phyloP scores from a whole-genome alignment of 176 grass and related monocot species.

The Eragrostis curvula region DNA sequence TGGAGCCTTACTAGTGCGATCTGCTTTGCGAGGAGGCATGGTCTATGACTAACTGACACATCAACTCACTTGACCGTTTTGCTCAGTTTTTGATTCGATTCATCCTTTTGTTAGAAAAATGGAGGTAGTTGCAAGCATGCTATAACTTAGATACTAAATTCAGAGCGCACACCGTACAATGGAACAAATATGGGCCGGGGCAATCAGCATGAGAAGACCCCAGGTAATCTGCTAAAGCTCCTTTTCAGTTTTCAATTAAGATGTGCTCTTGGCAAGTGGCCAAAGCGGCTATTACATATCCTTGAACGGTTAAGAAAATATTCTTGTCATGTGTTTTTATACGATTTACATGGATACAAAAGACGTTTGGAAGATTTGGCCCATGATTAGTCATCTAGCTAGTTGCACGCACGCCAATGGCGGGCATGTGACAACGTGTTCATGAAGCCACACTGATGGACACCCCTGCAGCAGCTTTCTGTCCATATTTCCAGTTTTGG shows the following conservation, averaged over 20 bases:
- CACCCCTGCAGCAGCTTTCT: constrained; percentile 12
- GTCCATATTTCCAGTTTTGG: constrained; percentile 29
- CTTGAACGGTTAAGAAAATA: constrained; percentile 55
- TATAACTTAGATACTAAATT: background rate
- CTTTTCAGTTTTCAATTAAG: constrained; percentile 26
- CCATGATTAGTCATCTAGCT: constrained; percentile 20
- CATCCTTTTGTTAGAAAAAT: background rate
- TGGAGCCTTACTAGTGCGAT: background rate
- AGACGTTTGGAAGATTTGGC: constrained; percentile 45
- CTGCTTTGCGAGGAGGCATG: background rate
- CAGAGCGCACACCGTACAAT: background rate
- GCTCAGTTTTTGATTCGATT: background rate
- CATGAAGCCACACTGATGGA: background rate
- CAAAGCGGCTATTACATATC: constrained; percentile 36
- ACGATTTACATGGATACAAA: constrained; percentile 46
- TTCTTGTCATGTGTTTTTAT: constrained; percentile 29
- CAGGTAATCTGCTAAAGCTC: background rate
- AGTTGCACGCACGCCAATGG: constrained; percentile 33
- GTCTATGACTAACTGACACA: background rate
- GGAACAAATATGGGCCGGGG: background rate
- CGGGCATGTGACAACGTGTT: constrained; percentile 15
- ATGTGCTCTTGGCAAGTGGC: constrained; percentile 53
- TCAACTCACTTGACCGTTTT: background rate
- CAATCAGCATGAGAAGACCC: background rate
- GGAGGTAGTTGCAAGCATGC: background rate